Base-by-base conservation (phyloP, 352 stramenopile species). In the Globisporangium uncinulatum region DNA sequence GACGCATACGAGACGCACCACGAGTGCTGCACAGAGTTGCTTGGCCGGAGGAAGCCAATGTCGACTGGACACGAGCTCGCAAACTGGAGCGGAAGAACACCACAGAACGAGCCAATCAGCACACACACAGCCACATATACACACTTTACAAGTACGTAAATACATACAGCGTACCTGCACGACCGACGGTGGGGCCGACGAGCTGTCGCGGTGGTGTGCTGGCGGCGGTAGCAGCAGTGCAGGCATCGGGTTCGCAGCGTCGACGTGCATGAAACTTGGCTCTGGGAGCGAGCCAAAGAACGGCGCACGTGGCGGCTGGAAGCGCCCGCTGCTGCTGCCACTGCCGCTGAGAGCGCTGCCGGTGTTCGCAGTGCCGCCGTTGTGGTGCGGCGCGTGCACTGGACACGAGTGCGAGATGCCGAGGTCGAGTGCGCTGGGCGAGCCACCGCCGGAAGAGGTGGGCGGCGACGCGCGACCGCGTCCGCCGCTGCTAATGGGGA, bases 21-120 rank as follows among this genome's bases (percentile, higher is more conserved):
- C 2, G 73, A 76, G 32, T 59, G 59, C 53, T 71, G 66, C 37
- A 70, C 62, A 0, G 66, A 56, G 17, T 75, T 75, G 36, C 62
- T 60, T 34, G 73, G 66, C 29, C 71, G 65, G 34, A 87, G 66
- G 61, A 78, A 87, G 24, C 73, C 74, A 61, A 89, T 79, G 61
- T 89, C 71, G 9, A 69, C 75, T 0, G 79, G 79, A 60, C 79
- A 89, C 21, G 79, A 89, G 34, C 73, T 87, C 24, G 79, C 74
- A 69, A 89, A 85, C 65, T 87, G 51, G 17, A 19, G 59, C 4
- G 37, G 14, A 45, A 24, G 54, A 43, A 54, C 10, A 46, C 9
- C 15, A 42, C n/a, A 57, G 24, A 29, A 29, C 24, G 24, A 29
- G 24, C 24, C 24, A 29, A 29, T 29, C 24, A 29, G 24, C 24